phyloP scores from a whole-genome alignment of 2,329 filamentous ascomycete genomes.

The Fusarium mexicanum region DNA sequence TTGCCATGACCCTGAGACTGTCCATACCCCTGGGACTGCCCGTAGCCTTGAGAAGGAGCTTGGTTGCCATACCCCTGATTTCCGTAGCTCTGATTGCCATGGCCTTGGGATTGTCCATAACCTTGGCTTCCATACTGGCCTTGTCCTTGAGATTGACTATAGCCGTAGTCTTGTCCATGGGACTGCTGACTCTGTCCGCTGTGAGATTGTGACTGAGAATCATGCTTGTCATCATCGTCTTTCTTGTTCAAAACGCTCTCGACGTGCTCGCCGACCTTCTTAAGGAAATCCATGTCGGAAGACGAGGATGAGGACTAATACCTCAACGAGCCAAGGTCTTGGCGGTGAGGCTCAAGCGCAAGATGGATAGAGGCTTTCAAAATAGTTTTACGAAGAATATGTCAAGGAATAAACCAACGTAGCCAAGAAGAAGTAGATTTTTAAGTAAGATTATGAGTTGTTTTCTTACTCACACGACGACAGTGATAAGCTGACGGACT shows the following conservation, averaged over 20 bases:
- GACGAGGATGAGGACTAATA: neutral
- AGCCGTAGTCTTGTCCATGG: conserved; percentile 40
- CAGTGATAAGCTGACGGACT: conserved; percentile 30
- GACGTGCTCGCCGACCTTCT: conserved; percentile 41
- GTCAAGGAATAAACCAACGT: neutral
- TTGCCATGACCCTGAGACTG: neutral
- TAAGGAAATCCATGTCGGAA: conserved; percentile 50
- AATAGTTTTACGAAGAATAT: neutral
- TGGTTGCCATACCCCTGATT: neutral
- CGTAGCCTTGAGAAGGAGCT: conserved; percentile 38
- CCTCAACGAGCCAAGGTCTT: neutral
- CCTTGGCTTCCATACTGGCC: conserved; percentile 5
- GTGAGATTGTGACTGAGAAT: conserved; percentile 53
- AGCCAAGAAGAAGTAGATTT: conserved; percentile 15
- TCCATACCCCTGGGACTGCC: neutral
- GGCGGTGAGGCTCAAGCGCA: neutral
- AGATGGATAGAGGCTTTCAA: neutral
- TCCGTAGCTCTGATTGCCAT: neutral
- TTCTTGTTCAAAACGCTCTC: conserved; percentile 45
- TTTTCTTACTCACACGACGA: conserved; percentile 11
- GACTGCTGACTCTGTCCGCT: conserved; percentile 2
- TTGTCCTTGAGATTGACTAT: conserved; percentile 16
- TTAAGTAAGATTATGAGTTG: conserved; percentile 15
- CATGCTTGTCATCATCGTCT: conserved; percentile 50
- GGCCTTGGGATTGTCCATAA: neutral